Evolutionary conservation across 1,284 basidiomycete species (phyloP).

Genomic region (Ustilago curta): DNA sequence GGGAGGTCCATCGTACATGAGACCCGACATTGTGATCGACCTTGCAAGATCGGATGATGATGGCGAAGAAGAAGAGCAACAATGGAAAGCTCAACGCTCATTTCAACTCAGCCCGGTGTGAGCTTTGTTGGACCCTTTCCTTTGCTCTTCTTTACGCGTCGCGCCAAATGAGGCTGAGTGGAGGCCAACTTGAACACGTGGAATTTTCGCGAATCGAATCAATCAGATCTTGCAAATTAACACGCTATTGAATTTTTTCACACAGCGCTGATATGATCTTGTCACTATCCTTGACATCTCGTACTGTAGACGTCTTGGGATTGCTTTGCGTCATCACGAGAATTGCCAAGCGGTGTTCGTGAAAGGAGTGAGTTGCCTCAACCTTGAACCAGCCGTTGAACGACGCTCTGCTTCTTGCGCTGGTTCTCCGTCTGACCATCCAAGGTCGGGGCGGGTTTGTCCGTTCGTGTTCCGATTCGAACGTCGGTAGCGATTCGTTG

Average conservation of each 20-base stretch:
- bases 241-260: background rate
- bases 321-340: background rate
- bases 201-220: constrained; percentile 3
- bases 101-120: background rate
- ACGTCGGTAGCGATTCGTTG: constrained; percentile 68
- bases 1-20: constrained; percentile 62
- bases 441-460: constrained; percentile 48
- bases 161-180: constrained; percentile 11
- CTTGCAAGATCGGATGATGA: constrained; percentile 1
- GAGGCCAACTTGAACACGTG: background rate
- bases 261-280: background rate
- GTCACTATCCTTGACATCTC: background rate
- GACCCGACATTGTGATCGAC: constrained; percentile 58
- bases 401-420: constrained; percentile 67
- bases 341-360: background rate
- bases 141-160: constrained; percentile 29
- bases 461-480: constrained; percentile 65
- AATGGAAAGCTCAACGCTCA: constrained; percentile 3
- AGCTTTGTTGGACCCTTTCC: constrained; percentile 25
- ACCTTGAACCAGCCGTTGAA: constrained; percentile 41
- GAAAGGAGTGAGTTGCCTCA: background rate
- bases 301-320: background rate
- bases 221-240: background rate
- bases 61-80: background rate
- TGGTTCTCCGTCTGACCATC: constrained; percentile 62